Evolutionary conservation across 768 basidiomycete species (phyloP).

Genomic region (Boletus vinaceobasis): DNA sequence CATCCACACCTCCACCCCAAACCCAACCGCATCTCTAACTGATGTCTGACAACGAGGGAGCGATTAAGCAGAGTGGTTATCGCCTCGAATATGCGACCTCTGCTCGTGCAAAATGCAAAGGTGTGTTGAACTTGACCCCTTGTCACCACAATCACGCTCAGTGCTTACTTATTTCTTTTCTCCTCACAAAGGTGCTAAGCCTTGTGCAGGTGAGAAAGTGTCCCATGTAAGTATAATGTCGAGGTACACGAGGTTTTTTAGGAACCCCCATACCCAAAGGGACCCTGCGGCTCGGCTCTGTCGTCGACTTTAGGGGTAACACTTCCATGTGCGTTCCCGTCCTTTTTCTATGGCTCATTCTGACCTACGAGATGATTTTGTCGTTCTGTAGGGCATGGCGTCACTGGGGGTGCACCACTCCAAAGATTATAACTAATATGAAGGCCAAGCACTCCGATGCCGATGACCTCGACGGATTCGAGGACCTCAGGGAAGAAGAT

Average conservation of each 20-base stretch:
- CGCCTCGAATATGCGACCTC: conserved; percentile 74
- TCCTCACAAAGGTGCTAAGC: conserved; percentile 65
- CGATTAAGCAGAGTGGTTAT: conserved; percentile 49
- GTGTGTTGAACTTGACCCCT: conserved; percentile 35
- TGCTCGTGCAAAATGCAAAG: conserved; percentile 75
- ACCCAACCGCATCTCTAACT: conserved; percentile 16
- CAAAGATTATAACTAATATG: conserved; percentile 66
- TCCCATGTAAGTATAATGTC: not conserved
- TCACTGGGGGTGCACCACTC: conserved; percentile 87
- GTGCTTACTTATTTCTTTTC: conserved; percentile 16
- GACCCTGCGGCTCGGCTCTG: conserved; percentile 63
- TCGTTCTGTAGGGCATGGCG: conserved; percentile 62
- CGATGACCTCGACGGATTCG: conserved; percentile 82
- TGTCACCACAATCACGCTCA: conserved; percentile 14
- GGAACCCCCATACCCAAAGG: conserved; percentile 76
- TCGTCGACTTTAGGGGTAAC: conserved; percentile 72
- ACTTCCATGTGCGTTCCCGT: conserved; percentile 53
- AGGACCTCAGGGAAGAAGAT: conserved; percentile 66
- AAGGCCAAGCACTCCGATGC: conserved; percentile 56
- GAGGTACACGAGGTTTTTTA: conserved; percentile 26
- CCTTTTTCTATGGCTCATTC: not conserved
- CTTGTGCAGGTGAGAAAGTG: conserved; percentile 56
- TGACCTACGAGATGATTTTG: not conserved
- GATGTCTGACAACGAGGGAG: conserved; percentile 37
- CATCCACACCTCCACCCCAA: conserved; percentile 21